Evolutionary conservation across 1,284 basidiomycete genomes (phyloP).

Genomic region (Leccinum holopus): DNA sequence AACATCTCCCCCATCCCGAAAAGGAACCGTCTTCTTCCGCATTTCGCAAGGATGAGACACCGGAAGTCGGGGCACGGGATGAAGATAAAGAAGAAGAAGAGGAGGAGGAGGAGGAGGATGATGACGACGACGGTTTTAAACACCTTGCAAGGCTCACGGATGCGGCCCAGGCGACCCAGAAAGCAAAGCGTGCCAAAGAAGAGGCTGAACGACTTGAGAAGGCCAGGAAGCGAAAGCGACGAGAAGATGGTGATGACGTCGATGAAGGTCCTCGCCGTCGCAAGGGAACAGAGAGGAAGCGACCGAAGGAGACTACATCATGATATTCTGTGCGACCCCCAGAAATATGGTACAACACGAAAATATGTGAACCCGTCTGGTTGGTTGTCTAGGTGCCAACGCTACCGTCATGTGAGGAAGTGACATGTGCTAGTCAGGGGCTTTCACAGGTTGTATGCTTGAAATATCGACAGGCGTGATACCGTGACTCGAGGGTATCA

Average conservation of each 20-base stretch:
- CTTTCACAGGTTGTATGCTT: constrained; percentile 5
- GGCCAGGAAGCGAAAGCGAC: constrained; percentile 38
- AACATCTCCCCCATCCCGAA: constrained; percentile 43
- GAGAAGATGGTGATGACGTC: constrained; percentile 5
- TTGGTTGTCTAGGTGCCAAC: background rate
- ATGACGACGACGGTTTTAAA: constrained; percentile 40
- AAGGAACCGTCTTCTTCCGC: constrained; percentile 8
- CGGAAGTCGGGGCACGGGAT: constrained; percentile 29
- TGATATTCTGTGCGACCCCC: constrained; percentile 11
- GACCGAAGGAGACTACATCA: constrained; percentile 9
- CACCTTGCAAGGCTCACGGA: constrained; percentile 38
- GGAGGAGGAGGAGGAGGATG: constrained; percentile 28
- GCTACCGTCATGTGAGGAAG: constrained; percentile 4
- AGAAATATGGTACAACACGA: background rate
- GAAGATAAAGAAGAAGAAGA: constrained; percentile 24
- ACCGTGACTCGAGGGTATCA: no score
- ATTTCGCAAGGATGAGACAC: constrained; percentile 11
- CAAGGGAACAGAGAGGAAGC: constrained; percentile 22
- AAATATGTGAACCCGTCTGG: background rate
- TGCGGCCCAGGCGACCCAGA: constrained; percentile 30
- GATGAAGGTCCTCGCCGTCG: constrained; percentile 5
- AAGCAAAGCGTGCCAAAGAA: constrained; percentile 34
- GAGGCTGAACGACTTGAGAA: constrained; percentile 33
- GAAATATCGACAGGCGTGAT: background rate
- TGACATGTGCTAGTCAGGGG: constrained; percentile 2